These are phyloP conservation scores for Ceratocystis diversiconidia DNA, from an alignment of 2,329 filamentous ascomycete genomes.

Conservation along the genomic window DNA sequence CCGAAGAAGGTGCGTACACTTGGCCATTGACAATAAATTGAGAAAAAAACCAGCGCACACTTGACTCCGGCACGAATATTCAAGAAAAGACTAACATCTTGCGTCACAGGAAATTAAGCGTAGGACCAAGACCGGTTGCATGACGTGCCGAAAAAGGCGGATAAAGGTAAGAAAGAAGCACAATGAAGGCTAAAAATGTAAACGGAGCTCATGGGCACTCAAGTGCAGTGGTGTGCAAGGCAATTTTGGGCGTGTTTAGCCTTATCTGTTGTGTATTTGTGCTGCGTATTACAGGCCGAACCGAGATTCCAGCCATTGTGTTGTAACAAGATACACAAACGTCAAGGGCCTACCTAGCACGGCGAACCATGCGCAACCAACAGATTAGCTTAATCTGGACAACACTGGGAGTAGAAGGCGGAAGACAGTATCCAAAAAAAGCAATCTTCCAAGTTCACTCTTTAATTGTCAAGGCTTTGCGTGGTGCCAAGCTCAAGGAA, in stretches of 20 bases:
- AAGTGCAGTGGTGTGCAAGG: neutral
- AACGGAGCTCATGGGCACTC: neutral
- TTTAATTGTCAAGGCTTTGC: neutral
- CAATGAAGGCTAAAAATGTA: neutral
- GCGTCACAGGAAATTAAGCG: conserved; percentile 43
- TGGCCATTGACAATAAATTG: neutral
- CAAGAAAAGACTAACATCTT: conserved; percentile 9
- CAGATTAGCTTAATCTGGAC: neutral
- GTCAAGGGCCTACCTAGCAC: neutral
- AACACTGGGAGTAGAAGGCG: neutral
- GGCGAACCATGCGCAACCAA: neutral
- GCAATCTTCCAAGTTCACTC: neutral
- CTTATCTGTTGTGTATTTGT: neutral
- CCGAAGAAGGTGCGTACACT: conserved; percentile 41
- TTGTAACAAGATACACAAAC: conserved; percentile 1
- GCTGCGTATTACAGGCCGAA: conserved; percentile 5
- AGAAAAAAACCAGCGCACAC: neutral
- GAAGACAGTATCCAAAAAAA: neutral
- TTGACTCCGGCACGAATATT: neutral
- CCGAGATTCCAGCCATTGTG: neutral
- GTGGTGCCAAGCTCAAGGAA: neutral
- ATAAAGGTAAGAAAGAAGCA: conserved; percentile 37
- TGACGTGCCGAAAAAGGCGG: conserved; percentile 46
- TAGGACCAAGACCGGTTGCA: conserved; percentile 47
- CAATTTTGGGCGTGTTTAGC: neutral